Evolutionary conservation across 495 filamentous ascomycete genomes (phyloP).

Genomic region (Aspergillus nidulans): DNA sequence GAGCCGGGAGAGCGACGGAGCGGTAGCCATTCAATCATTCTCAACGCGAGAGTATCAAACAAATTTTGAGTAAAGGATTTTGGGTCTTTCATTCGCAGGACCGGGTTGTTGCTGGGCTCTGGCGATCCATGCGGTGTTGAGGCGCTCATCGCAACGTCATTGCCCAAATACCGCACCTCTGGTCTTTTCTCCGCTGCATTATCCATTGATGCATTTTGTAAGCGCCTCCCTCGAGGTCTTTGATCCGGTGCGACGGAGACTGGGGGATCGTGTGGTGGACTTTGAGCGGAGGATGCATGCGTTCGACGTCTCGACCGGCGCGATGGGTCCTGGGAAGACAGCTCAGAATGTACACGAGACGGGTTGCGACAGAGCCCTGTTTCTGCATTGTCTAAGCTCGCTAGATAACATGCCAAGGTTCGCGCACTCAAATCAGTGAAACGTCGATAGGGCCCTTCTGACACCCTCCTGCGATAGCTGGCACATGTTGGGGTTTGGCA

Average conservation of each 20-base stretch:
- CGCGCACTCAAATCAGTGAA: constrained; percentile 69
- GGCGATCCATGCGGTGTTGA: neutral
- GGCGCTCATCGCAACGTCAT: neutral
- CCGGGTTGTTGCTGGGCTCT: constrained; percentile 21
- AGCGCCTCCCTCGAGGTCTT: neutral
- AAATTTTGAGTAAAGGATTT: constrained; percentile 81
- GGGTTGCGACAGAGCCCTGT: constrained; percentile 63
- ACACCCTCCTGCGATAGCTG: constrained; percentile 63
- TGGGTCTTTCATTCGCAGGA: constrained; percentile 66
- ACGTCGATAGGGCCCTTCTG: constrained; percentile 64
- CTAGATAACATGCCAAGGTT: constrained; percentile 72
- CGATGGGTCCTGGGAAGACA: constrained; percentile 24
- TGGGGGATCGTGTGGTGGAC: neutral
- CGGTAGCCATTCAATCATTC: constrained; percentile 76
- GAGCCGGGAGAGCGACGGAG: constrained; percentile 37
- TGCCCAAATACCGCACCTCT: neutral
- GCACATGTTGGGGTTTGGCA: constrained; percentile 80
- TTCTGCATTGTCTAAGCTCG: constrained; percentile 74
- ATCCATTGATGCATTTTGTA: constrained; percentile 1
- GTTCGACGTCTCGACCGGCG: constrained; percentile 30
- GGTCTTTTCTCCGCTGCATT: neutral
- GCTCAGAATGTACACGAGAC: constrained; percentile 31
- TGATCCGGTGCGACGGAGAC: constrained; percentile 2
- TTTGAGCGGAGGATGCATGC: constrained; percentile 21
- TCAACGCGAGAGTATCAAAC: constrained; percentile 70